These are phyloP conservation scores for Claviceps sp. DNA, from an alignment of 2,329 filamentous ascomycete genomes.

Conservation along the genomic window DNA sequence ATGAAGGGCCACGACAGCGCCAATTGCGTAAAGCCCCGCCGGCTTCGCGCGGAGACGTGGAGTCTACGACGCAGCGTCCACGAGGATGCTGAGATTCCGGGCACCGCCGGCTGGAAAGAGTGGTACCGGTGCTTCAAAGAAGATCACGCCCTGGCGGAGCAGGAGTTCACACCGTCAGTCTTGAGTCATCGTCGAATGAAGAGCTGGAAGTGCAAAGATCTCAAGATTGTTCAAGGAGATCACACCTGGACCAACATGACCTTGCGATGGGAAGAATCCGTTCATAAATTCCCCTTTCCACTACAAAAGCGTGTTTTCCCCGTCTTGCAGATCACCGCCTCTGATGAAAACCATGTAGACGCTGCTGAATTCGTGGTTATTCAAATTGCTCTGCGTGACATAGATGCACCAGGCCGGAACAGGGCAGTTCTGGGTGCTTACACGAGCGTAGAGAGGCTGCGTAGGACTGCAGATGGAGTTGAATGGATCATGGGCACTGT, in stretches of 20 bases:
- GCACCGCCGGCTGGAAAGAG: slow-evolving; percentile 50
- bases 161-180: slow-evolving; percentile 26
- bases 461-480: slow-evolving; percentile 30
- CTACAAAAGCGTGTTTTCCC: slow-evolving; percentile 53
- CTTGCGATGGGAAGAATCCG: slow-evolving; percentile 48
- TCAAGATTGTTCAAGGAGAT: slow-evolving; percentile 24
- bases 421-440: slow-evolving; percentile 44
- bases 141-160: slow-evolving; percentile 26
- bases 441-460: slow-evolving; percentile 49
- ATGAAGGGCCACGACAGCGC: slow-evolving; percentile 18
- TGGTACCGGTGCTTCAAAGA: slow-evolving; percentile 47
- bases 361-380: slow-evolving; percentile 40
- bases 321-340: slow-evolving; percentile 46
- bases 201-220: slow-evolving; percentile 31
- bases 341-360: slow-evolving; percentile 19
- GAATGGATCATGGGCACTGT: slow-evolving; percentile 72
- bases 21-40: slow-evolving; percentile 8
- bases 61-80: slow-evolving; percentile 50
- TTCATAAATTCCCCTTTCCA: slow-evolving; percentile 46
- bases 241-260: slow-evolving; percentile 33
- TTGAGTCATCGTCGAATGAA: slow-evolving; percentile 22
- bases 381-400: slow-evolving; percentile 32
- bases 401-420: slow-evolving; percentile 27
- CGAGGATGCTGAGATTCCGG: slow-evolving; percentile 30
- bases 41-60: slow-evolving; percentile 41